These are phyloP conservation scores for Musa troglodytarum DNA, from an alignment of 176 grass and related monocot species.

Conservation along the genomic window DNA sequence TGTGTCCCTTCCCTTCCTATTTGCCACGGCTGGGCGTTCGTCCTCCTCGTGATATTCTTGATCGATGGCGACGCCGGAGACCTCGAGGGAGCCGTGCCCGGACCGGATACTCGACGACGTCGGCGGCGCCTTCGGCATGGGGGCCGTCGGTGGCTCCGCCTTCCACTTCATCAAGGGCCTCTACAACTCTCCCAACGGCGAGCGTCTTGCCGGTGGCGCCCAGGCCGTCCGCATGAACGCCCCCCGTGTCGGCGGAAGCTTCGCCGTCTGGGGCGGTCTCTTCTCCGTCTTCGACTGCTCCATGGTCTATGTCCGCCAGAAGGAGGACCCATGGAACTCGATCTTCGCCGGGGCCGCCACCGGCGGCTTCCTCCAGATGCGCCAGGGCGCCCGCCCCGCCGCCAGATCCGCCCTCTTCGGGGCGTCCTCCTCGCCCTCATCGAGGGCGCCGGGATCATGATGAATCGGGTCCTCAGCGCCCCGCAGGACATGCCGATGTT, in stretches of 20 bases:
- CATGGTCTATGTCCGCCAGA: constrained; percentile 22
- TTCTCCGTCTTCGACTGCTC: constrained; percentile 18
- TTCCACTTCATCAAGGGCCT: constrained; percentile 24
- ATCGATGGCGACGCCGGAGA: constrained; percentile 11
- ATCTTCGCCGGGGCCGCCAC: constrained; percentile 17
- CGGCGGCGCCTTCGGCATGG: constrained; percentile 14
- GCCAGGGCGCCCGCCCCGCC: constrained; percentile 8
- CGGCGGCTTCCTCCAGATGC: constrained; percentile 21
- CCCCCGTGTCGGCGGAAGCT: constrained; percentile 17
- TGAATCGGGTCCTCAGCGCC: constrained; percentile 8
- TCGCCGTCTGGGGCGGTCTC: constrained; percentile 16
- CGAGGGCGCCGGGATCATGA: constrained; percentile 18
- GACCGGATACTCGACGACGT: constrained; percentile 12
- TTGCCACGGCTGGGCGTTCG: background rate
- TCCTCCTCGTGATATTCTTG: background rate
- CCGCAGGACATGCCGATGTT: background rate
- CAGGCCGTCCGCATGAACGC: constrained; percentile 21
- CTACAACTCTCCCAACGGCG: constrained; percentile 17
- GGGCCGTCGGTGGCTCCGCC: constrained; percentile 8
- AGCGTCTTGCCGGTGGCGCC: constrained; percentile 1
- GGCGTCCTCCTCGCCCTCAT: constrained; percentile 20
- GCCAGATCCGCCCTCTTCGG: constrained; percentile 14
- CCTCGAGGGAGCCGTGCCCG: constrained; percentile 7
- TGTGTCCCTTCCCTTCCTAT: background rate
- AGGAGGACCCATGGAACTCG: constrained; percentile 24